A percentile compares a stretch with the other conserved stretches of the same genome.
phyloP scores from a whole-genome alignment of 306 rosid species.

The Acmispon strigosus region DNA sequence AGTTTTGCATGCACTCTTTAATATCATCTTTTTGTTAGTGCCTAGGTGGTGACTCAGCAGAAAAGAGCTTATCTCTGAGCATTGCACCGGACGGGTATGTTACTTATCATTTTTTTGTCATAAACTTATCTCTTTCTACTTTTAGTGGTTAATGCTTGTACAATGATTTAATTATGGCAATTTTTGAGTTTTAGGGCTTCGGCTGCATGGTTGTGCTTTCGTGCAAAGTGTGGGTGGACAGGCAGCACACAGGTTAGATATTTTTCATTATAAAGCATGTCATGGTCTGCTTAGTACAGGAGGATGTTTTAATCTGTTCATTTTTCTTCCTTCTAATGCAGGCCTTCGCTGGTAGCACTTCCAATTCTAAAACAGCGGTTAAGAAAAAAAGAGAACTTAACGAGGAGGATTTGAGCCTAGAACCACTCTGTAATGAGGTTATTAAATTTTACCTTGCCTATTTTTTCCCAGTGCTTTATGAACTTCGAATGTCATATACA shows the following conservation, averaged over 20 bases:
- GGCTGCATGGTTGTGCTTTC: constrained; percentile 78
- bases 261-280: constrained; percentile 9
- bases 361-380: constrained; percentile 7
- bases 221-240: constrained; percentile 83
- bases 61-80: constrained; percentile 54
- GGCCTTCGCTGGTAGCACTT: constrained; percentile 53
- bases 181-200: constrained; percentile 44
- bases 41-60: constrained; percentile 64
- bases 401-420: constrained; percentile 56
- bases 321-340: constrained; percentile 27
- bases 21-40: constrained; percentile 43
- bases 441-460: constrained; percentile 13
- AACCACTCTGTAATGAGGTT: constrained; percentile 87
- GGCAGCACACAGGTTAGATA: constrained; percentile 63
- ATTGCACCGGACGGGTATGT: constrained; percentile 63
- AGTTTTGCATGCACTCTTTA: neutral
- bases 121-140: neutral
- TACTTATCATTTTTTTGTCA: neutral
- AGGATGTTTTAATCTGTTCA: constrained; percentile 9
- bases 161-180: constrained; percentile 9
- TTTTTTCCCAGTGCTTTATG: neutral
- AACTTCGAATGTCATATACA: neutral
- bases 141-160: neutral
- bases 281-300: neutral
- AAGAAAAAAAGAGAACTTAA: constrained; percentile 54